Base-by-base conservation (phyloP, 2,329 filamentous ascomycete species). In the Diaporthe eres region DNA sequence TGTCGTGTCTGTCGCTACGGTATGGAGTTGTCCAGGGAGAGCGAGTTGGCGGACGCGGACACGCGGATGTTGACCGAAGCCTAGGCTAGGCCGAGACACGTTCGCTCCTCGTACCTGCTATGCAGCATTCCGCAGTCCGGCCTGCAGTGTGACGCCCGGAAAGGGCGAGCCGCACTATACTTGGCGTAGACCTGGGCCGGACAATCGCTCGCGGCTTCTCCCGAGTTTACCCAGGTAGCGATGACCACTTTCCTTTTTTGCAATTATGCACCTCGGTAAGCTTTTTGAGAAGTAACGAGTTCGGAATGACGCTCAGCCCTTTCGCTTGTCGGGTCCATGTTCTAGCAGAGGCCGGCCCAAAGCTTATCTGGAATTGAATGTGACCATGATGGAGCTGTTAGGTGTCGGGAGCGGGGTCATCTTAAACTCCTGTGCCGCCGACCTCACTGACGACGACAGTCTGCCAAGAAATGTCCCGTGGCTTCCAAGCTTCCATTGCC, bases 111-210 rank as follows among this genome's bases (percentile, higher is more conserved):
- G 65, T 37, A 12, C 34, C 34, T 70, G 49, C 65, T 22, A 19
- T 70, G 65, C 65, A 70, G 49, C 65, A 70, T 70, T 55, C 65
- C 65, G 65, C 65, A 55, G 49, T 55, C 47, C 49, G 65, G 49
- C 65, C 42, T 70, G 65, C 49, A 55, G 65, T 53, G 49, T 55
- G 65, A 55, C 65, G 47, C 65, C 34, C 65, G 65, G 65, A 70
- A 70, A 55, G 65, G 49, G 49, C 49, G 49, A 70, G 65, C 65
- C 31, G 47, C 34, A 8, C 9, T 25, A 49, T 51, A 67, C 44
- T 51, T 37, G 61, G 63, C 63, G 22, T 42, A 22, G 31, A 13
- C 15, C 22, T 53, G 13, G 65, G 15, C 47, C 47, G 34, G n/a
- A 28, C 65, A 55, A 19, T 70, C 65, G 31, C 47, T 70, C 65